Evolutionary conservation across 345 rosid species (phyloP).

Genomic region (Dipteronia sinensis): DNA sequence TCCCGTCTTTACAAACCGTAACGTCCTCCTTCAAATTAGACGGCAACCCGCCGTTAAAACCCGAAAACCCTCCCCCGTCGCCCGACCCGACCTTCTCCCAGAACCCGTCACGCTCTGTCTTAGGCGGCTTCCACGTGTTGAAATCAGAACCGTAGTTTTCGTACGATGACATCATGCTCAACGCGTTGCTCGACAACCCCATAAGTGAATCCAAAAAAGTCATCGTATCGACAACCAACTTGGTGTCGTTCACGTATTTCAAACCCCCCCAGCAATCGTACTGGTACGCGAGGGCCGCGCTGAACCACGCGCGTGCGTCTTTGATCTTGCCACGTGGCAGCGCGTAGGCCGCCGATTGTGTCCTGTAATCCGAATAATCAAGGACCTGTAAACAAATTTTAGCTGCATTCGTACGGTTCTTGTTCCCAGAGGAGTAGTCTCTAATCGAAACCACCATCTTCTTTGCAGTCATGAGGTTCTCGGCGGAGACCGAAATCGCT

Average conservation of each 20-base stretch:
- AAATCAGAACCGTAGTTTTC: constrained; percentile 54
- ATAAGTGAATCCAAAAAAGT: constrained; percentile 53
- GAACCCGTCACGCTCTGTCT: constrained; percentile 80
- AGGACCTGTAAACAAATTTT: constrained; percentile 59
- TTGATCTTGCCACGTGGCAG: constrained; percentile 52
- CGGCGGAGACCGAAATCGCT: constrained; percentile 57
- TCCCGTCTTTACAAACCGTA: constrained; percentile 65
- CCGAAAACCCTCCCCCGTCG: constrained; percentile 13
- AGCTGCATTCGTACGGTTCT: constrained; percentile 64
- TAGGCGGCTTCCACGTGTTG: constrained; percentile 57
- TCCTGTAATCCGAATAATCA: constrained; percentile 53
- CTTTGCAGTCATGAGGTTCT: constrained; percentile 55
- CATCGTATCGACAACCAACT: constrained; percentile 51
- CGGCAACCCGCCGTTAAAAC: constrained; percentile 45
- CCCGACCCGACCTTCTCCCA: constrained; percentile 46
- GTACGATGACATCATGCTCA: constrained; percentile 67
- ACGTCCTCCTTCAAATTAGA: constrained; percentile 48
- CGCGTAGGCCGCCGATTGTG: constrained; percentile 38
- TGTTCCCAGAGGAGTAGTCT: constrained; percentile 50
- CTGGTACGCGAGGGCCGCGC: constrained; percentile 73
- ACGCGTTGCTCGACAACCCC: constrained; percentile 62
- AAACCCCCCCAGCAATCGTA: constrained; percentile 77
- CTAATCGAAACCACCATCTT: constrained; percentile 61
- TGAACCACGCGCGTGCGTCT: constrained; percentile 80
- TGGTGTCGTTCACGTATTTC: constrained; percentile 71